phyloP scores from a whole-genome alignment of 768 basidiomycete genomes.

The Paxillus involutus region DNA sequence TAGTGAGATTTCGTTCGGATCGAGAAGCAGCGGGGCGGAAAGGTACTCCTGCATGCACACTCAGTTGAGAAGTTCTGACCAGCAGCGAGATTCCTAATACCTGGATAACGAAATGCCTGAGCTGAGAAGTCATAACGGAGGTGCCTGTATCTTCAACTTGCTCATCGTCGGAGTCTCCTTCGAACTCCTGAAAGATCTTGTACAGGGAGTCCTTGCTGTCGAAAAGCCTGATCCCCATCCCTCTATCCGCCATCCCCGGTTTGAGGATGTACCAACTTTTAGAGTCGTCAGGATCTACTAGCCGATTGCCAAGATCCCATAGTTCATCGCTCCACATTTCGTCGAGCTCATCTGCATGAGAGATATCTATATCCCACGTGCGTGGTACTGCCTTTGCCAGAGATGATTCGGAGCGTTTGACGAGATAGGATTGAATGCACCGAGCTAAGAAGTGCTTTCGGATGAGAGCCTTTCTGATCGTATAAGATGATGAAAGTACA shows the following conservation, averaged over 20 bases:
- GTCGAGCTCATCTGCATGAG: constrained; percentile 91
- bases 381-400: constrained; percentile 60
- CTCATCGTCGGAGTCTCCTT: constrained; percentile 53
- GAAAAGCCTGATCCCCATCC: constrained; percentile 93
- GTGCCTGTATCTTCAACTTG: constrained; percentile 41
- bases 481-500: constrained; percentile 79
- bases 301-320: constrained; percentile 73
- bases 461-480: constrained; percentile 90
- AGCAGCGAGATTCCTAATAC: constrained; percentile 38
- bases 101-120: constrained; percentile 96
- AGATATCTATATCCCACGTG: constrained; percentile 84
- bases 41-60: constrained; percentile 74
- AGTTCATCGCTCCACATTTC: constrained; percentile 93
- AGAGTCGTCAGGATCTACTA: constrained; percentile 50
- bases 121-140: constrained; percentile 76
- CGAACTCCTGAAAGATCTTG: constrained; percentile 80
- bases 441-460: constrained; percentile 90
- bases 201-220: constrained; percentile 70
- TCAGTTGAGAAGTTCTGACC: constrained; percentile 2
- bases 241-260: constrained; percentile 96
- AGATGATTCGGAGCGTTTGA: constrained; percentile 62
- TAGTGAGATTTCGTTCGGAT: constrained; percentile 50
- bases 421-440: constrained; percentile 67
- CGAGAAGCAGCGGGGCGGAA: constrained; percentile 70
- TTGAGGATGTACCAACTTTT: constrained; percentile 91